Percentiles rank a stretch among this genome's conserved stretches.
phyloP scores from a whole-genome alignment of 2,329 filamentous ascomycete species.

The Sporothrix schenckii region DNA sequence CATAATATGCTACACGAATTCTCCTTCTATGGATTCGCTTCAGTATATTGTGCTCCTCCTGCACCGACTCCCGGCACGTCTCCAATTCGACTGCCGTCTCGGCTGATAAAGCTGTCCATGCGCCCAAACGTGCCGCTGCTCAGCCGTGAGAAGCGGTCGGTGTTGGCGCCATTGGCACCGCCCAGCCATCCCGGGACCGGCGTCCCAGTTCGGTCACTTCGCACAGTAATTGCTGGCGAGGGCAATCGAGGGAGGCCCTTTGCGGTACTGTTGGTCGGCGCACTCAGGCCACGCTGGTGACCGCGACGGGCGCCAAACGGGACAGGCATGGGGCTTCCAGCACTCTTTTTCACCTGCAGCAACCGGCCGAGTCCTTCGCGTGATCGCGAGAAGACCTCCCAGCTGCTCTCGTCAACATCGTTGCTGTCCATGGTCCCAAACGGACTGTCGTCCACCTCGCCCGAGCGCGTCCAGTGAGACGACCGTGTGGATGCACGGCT shows the following conservation, averaged over 20 bases:
- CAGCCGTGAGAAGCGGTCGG: conserved; percentile 31
- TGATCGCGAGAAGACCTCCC: conserved; percentile 32
- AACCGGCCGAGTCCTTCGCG: conserved; percentile 27
- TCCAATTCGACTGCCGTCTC: conserved; percentile 2
- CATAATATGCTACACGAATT: no score
- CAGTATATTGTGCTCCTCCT: background rate
- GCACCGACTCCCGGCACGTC: background rate
- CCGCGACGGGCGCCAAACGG: conserved; percentile 4
- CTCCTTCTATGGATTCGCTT: background rate
- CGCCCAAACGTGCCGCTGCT: conserved; percentile 36
- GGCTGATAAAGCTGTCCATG: conserved; percentile 27
- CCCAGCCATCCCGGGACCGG: background rate
- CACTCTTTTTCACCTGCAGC: background rate
- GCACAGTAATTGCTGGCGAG: conserved; percentile 22
- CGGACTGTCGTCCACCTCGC: conserved; percentile 21
- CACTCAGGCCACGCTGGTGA: conserved; percentile 16
- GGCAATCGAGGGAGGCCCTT: background rate
- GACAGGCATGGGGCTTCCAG: background rate
- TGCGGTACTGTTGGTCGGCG: background rate
- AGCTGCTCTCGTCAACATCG: conserved; percentile 31
- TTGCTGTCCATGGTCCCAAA: conserved; percentile 14
- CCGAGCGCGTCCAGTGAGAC: conserved; percentile 34
- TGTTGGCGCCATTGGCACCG: background rate
- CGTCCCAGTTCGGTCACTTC: conserved; percentile 14
- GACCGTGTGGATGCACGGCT: conserved; percentile 32